Evolutionary conservation across 495 filamentous ascomycete genomes (phyloP), one percentile per base, ranked within the genome.

Genomic region (Daldinia concentrica): DNA sequence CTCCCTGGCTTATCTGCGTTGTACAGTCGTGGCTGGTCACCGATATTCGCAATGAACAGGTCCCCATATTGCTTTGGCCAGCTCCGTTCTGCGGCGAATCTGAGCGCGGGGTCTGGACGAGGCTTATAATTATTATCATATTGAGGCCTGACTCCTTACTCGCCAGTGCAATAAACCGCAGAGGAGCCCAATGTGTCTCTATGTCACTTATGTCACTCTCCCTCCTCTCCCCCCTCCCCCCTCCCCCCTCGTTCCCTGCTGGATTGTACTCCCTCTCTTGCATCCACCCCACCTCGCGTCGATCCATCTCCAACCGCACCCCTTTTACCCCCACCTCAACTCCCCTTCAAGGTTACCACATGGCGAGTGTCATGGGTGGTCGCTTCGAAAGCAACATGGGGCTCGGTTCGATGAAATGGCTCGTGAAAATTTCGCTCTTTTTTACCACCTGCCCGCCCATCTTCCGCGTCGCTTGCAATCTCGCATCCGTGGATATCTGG

Each of bases 321-420:
- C 64, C 61, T 48, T 54, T 69, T 52, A 27, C 73, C 68, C 68
- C 66, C 63, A 67, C 62, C 52, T 55, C 69, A 65, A 64, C 67
- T 64, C 76, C 62, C 65, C 69, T 73, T 80, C 74, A 74, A 76
- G 64, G 72, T 76, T 77, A 81, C 81, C 81, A 83, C 80, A 82
- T 83, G 81, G 81, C 80, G 78, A 80, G 76, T 75, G 78, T 78
- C 78, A 78, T 79, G 78, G 79, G 74, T 82, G 62, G 51, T 67
- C 27, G 63, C 58, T 62, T 56, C 56, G 58, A 67, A 58, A 45
- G 36, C 48, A 41, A 29, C 70, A 73, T 73, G 62, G 70, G 56
- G 65, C 59, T 73, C 71, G 71, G 71, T 66, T 69, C 39, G 66
- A 50, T 54, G 66, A 69, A 73, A 69, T 69, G 36, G 62, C 71